A percentile compares a stretch with the other conserved stretches of the same genome.
Conservation (phyloP, 768 basidiomycete genomes). For the Suillus americanus region DNA sequence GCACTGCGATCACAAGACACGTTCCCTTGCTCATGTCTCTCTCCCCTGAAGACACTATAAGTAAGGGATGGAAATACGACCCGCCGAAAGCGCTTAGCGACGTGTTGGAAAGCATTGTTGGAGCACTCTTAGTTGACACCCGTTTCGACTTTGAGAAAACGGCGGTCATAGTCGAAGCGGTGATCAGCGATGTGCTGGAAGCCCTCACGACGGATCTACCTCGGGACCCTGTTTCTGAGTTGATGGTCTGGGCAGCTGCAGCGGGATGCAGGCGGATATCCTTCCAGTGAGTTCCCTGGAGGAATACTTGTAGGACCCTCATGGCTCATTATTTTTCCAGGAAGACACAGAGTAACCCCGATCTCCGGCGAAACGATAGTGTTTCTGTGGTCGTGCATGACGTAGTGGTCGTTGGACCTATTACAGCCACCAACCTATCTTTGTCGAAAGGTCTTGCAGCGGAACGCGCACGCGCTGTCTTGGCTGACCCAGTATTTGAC, state of each 20-base stretch:
- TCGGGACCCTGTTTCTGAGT: constrained; percentile 70
- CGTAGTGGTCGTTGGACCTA: constrained; percentile 54
- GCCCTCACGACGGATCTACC: constrained; percentile 58
- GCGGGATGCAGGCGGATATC: constrained; percentile 54
- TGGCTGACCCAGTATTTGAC: constrained; percentile 47
- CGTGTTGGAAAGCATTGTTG: constrained; percentile 81
- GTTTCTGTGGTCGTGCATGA: constrained; percentile 63
- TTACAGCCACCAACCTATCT: constrained; percentile 53
- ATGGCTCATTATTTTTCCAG: constrained; percentile 21
- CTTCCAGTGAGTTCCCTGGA: constrained; percentile 40
- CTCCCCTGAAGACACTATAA: constrained; percentile 59
- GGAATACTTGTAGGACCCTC: constrained; percentile 4
- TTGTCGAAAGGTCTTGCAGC: constrained; percentile 71
- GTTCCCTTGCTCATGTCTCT: constrained; percentile 58
- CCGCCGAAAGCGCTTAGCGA: constrained; percentile 87
- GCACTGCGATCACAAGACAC: constrained; percentile 58
- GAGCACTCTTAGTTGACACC: constrained; percentile 81
- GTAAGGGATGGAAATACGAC: constrained; percentile 76
- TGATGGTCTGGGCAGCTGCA: constrained; percentile 65
- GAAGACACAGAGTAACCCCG: constrained; percentile 44
- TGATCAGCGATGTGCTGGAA: constrained; percentile 68
- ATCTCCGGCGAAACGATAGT: constrained; percentile 47
- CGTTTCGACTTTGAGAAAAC: constrained; percentile 73
- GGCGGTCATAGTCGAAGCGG: constrained; percentile 53
- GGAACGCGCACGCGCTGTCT: constrained; percentile 54